Base-by-base conservation (phyloP, 1,284 basidiomycete genomes). In the Leccinum variabile region DNA sequence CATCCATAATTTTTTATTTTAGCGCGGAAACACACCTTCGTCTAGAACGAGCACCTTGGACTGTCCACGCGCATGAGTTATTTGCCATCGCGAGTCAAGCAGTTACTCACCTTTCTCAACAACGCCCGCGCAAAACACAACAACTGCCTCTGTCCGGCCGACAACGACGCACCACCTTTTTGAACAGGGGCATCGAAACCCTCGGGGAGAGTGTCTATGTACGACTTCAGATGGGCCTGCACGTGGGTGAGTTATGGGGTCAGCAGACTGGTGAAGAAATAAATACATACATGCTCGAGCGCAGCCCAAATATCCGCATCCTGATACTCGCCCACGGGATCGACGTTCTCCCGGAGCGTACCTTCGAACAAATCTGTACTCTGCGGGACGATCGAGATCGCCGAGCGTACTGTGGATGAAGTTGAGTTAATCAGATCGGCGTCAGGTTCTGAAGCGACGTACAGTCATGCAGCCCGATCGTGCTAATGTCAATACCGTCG, bases 351-450 rank as follows among this genome's bases (percentile, higher is more conserved):
- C 57, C 94, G 84, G 25, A 97, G 79, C 3, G 90, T 90, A 1
- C 94, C 94, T 73, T 95, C 91, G 72, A 95, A 96, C 32, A 97
- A 74, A 71, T 95, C 80, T 61, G 90, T 82, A 44, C 80, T 84
- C 70, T 97, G 94, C 2, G 97, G 96, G 30, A 98, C 95, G 72
- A 98, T 98, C 5, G 92, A 91, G 53, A 98, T 85, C 32, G 83
- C 80, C 18, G 84, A 90, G 11, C 90, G 85, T 56, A 91, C 89
- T 91, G 63, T 46, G 44, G 11, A 32, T 6, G 30, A 35, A 3
- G 30, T 32, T 49, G 22, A 32, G n/a, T n/a, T 8, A 1, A 2
- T 46, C 7, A 13, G 4, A 5, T 62, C 8, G 58, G 50, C 56
- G 11, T n/a, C 9, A 52, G 46, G 10, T 59, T n/a, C 55, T 56